These are phyloP conservation scores for Saturnispora halmiae DNA, from an alignment of 805 yeast genomes.

Conservation along the genomic window DNA sequence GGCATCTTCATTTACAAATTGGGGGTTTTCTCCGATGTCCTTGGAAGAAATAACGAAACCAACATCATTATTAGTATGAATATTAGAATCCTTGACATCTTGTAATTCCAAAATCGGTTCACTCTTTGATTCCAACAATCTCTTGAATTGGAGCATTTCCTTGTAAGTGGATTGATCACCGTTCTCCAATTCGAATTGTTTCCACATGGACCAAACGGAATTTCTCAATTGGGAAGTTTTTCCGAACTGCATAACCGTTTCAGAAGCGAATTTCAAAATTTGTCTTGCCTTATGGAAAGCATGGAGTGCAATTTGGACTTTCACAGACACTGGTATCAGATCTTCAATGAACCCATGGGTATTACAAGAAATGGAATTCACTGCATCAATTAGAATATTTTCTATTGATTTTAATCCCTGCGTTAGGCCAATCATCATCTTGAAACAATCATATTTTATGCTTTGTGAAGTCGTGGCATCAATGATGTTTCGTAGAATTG, in stretches of 20 bases:
- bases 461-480: slow-evolving; percentile 22
- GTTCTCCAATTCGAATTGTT: slow-evolving; percentile 56
- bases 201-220: slow-evolving; percentile 61
- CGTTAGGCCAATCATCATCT: slow-evolving; percentile 34
- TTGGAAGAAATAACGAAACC: slow-evolving; percentile 40
- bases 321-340: slow-evolving; percentile 46
- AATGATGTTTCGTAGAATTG: slow-evolving; percentile 37
- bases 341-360: slow-evolving; percentile 27
- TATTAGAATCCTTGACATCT: slow-evolving; percentile 14
- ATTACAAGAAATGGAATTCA: slow-evolving; percentile 27
- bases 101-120: slow-evolving; percentile 19
- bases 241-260: slow-evolving; percentile 29
- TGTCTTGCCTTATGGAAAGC: slow-evolving; percentile 57
- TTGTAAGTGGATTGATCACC: slow-evolving; percentile 70
- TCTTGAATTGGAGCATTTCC: slow-evolving; percentile 57
- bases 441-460: slow-evolving; percentile 35
- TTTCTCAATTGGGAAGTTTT: slow-evolving; percentile 22
- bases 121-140: slow-evolving; percentile 26
- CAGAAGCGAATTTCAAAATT: slow-evolving; percentile 47
- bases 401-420: slow-evolving; percentile 32
- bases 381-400: slow-evolving; percentile 42
- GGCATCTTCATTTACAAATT: slow-evolving; percentile 44
- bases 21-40: slow-evolving; percentile 13
- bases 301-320: slow-evolving; percentile 43
- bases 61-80: slow-evolving; percentile 31